These are phyloP conservation scores for Anthracocystis panici-leucophaei DNA, from an alignment of 1,284 basidiomycete genomes.

Conservation along the genomic window DNA sequence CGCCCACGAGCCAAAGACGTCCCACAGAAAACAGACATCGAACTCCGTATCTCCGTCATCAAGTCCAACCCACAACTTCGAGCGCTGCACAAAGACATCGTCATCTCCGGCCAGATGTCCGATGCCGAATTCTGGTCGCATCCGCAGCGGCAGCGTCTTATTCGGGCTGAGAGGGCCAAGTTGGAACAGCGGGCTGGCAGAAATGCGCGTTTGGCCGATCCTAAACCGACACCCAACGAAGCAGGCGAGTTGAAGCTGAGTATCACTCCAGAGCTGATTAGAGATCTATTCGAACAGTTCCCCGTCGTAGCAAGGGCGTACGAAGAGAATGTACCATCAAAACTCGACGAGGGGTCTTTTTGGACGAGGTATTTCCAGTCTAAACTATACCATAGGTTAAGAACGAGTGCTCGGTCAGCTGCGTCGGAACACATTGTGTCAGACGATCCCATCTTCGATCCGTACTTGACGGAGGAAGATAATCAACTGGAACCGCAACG, in stretches of 20 bases:
- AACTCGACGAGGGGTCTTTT: slow-evolving; percentile 89
- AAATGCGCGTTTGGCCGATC: slow-evolving; percentile 66
- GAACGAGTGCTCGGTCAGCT: slow-evolving; percentile 88
- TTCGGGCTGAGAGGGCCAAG: slow-evolving; percentile 60
- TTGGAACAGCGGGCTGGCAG: slow-evolving; percentile 62
- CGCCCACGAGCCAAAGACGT: slow-evolving; percentile 8
- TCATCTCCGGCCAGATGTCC: slow-evolving; percentile 51
- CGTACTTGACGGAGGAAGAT: slow-evolving; percentile 92
- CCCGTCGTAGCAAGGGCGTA: slow-evolving; percentile 93
- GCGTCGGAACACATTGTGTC: slow-evolving; percentile 85
- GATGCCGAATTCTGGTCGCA: slow-evolving; percentile 69
- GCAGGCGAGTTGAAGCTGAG: slow-evolving; percentile 79
- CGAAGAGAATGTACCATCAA: slow-evolving; percentile 87
- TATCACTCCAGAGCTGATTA: slow-evolving; percentile 90
- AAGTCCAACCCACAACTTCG: slow-evolving; percentile 57
- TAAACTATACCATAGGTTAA: slow-evolving; percentile 91
- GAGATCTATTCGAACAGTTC: slow-evolving; percentile 97
- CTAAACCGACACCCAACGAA: slow-evolving; percentile 61
- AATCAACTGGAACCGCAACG: slow-evolving; percentile 86
- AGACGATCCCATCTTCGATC: slow-evolving; percentile 93
- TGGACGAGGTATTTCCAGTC: slow-evolving; percentile 98
- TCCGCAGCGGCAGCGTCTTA: slow-evolving; percentile 60
- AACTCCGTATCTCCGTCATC: slow-evolving; percentile 62
- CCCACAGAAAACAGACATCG: slow-evolving; percentile 49
- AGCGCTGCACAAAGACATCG: slow-evolving; percentile 65